Evolutionary conservation across 495 filamentous ascomycete species (phyloP).

Genomic region (Neurospora terricola): DNA sequence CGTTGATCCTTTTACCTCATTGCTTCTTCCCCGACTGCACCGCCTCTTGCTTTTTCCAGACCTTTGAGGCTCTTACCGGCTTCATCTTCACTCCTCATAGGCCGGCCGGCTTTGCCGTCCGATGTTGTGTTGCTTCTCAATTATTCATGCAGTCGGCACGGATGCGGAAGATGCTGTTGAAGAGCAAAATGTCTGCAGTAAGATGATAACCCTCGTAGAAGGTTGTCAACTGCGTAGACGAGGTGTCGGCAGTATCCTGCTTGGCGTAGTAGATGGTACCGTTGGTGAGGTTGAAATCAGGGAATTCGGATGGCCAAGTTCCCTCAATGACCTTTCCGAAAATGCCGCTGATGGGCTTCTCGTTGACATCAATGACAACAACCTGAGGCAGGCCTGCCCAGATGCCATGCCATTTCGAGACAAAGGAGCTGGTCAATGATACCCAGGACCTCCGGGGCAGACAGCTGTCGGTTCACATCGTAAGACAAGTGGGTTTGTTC

Average conservation of each 20-base stretch:
- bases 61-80: too few species aligned
- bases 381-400: slow-evolving; percentile 35
- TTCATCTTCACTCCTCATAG: neutral
- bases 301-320: neutral
- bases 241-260: neutral
- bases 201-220: neutral
- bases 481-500: slow-evolving; percentile 31
- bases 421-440: slow-evolving; percentile 92
- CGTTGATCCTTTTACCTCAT: too few species aligned
- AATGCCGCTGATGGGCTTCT: neutral
- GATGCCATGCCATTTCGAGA: slow-evolving; percentile 97
- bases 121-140: neutral
- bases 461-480: slow-evolving; percentile 58
- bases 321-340: neutral
- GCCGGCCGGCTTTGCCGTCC: neutral
- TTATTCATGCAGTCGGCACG: neutral
- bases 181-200: neutral
- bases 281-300: neutral
- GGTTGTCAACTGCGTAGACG: neutral
- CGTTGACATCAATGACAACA: neutral
- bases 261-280: neutral
- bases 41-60: too few species aligned
- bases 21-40: too few species aligned
- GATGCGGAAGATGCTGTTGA: neutral
- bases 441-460: slow-evolving; percentile 70